A percentile compares a stretch with the other conserved stretches of the same genome.
phyloP scores from a whole-genome alignment of 176 grass and related monocot species.

The Dendrocalamus sinicus region DNA sequence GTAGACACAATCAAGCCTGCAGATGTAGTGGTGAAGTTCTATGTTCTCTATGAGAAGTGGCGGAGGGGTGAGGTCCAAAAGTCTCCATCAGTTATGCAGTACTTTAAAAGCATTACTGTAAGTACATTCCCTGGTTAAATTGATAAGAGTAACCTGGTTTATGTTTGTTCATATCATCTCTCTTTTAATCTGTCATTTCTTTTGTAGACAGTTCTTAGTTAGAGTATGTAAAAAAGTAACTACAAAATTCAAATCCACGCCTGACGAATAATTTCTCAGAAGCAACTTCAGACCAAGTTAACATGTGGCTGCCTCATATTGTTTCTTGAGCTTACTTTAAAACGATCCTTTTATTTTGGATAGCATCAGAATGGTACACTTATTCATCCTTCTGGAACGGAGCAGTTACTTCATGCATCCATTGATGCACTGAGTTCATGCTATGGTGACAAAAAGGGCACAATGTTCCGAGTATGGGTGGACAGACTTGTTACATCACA shows the following conservation, averaged over 20 bases:
- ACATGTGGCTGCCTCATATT: background rate
- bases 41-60: conserved; percentile 87
- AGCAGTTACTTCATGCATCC: conserved; percentile 60
- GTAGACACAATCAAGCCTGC: conserved; percentile 56
- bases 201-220: conserved; percentile 20
- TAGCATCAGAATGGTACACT: conserved; percentile 67
- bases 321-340: conserved; percentile 30
- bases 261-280: background rate
- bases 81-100: conserved; percentile 55
- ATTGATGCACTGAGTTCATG: conserved; percentile 59
- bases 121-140: conserved; percentile 42
- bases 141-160: background rate
- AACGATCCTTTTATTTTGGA: conserved; percentile 19
- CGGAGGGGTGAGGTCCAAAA: conserved; percentile 62
- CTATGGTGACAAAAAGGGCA: conserved; percentile 73
- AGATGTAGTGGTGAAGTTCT: conserved; percentile 68
- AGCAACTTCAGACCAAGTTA: background rate
- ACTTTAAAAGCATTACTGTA: conserved; percentile 74
- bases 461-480: conserved; percentile 71
- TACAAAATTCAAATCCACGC: background rate
- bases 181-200: background rate
- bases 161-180: background rate
- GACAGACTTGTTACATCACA: conserved; percentile 72
- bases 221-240: conserved; percentile 9
- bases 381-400: conserved; percentile 79